phyloP scores from a whole-genome alignment of 1,284 basidiomycete genomes.

The Tilletia indica region DNA sequence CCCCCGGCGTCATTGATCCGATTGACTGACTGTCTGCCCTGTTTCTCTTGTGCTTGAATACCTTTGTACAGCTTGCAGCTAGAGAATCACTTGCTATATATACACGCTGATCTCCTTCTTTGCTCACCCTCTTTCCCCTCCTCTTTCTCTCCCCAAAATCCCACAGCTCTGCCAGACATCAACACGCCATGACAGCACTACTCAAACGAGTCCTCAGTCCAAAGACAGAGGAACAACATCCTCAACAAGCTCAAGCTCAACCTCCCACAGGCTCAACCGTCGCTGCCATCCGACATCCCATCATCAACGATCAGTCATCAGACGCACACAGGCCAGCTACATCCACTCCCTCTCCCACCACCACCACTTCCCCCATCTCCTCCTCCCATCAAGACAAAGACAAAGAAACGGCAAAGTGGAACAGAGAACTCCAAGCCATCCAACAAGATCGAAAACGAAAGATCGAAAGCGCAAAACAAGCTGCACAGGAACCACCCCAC shows the following conservation, averaged over 20 bases:
- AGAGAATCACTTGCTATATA: too few relatives aligned
- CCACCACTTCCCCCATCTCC: not conserved
- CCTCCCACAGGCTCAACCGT: not conserved
- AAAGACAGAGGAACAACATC: not conserved
- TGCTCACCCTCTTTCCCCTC: too few relatives aligned
- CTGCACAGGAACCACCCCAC: not conserved
- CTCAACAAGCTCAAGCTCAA: not conserved
- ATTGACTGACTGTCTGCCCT: too few relatives aligned
- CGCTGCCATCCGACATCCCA: not conserved
- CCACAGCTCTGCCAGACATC: too few relatives aligned
- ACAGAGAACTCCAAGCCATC: not conserved
- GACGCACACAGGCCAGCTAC: not conserved
- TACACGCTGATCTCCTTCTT: too few relatives aligned
- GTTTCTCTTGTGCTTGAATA: too few relatives aligned
- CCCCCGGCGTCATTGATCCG: too few relatives aligned
- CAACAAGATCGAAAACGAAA: not conserved
- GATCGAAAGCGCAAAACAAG: not conserved
- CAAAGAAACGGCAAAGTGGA: not conserved
- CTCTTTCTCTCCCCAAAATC: too few relatives aligned
- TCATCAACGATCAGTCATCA: not conserved
- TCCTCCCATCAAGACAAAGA: not conserved
- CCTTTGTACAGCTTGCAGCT: too few relatives aligned
- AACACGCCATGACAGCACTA: not conserved
- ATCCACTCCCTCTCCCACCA: not conserved
- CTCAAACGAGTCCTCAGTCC: not conserved